Base-by-base conservation (phyloP, 2,329 filamentous ascomycete genomes). In the Neopestalotiopsis sp. region DNA sequence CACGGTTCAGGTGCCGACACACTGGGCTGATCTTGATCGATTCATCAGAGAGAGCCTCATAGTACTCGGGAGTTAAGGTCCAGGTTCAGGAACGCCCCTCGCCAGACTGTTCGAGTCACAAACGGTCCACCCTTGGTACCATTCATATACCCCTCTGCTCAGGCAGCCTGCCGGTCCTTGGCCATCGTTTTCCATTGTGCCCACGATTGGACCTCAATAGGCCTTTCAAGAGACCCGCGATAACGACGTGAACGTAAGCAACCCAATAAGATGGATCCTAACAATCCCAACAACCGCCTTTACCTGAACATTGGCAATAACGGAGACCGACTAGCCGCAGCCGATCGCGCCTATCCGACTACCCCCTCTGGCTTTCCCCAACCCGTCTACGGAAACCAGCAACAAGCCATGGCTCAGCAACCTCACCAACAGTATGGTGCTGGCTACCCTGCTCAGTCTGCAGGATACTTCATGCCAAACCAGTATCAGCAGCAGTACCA, bases 301-400 rank as follows among this genome's bases (percentile, higher is more conserved):
- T 86, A 88, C 77, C 86, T 93, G 77, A 92, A 92, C 81, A 89
- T 91, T 74, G 86, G 85, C 78, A 91, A 88, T 81, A 88, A 87
- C 78, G 90, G 89, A 80, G 88, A 91, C 75, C 89, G 90, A 76
- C 87, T 90, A 69, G 84, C 85, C 70, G 81, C 88, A 68, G 76
- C 85, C 79, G 91, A 92, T 79, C 87, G 91, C 78, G 85, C 90
- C 73, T 94, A 93, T 85, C 93, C 92, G 74, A 94, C 95, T 66
- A 98, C 95, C 10, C 95, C 95, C 66, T 98, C 95, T 73, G 97
- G 95, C 69, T 98, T 98, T 78, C 95, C 95, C 13, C 95, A 98
- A 83, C 95, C 95, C 70, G 92, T 97, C 79, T 89, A 88, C 73
- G 83, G 85, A 69, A 76, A 78, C 57, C 79, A 80, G 69, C 76